Base-by-base conservation (phyloP, 805 yeast species). In the Cyberlindnera japonica region DNA sequence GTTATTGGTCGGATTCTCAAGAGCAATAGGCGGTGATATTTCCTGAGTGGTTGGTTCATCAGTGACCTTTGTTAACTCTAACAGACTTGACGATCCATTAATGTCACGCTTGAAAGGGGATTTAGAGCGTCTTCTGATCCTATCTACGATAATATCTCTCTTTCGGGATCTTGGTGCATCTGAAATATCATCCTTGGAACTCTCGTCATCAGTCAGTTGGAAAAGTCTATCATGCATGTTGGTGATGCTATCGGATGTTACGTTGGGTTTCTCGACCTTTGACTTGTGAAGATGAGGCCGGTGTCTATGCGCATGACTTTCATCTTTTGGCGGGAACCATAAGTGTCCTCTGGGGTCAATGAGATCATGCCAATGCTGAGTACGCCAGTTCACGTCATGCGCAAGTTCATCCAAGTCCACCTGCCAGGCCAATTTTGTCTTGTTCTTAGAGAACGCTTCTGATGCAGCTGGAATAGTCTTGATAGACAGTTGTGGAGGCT, bases 401-500 rank as follows among this genome's bases (percentile, higher is more conserved):
- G 74, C 58, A 22, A 71, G 59, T 53, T 83, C 93, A 43, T 73
- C 67, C 36, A 79, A 53, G 39, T 79, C 83, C 5, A 83, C 69
- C 37, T 82, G 79, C 90, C 90, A 83, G 6, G 71, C 62, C 54
- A 76, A 59, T 42, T 69, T 70, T 58, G 69, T 66, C 17, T 63
- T 64, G 19, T 67, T 65, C 28, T 59, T 63, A 41, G 79, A 74
- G 50, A 83, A 81, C 2, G 76, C 81, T 44, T 78, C 72, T 6
- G 85, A 80, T 3, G 88, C 80, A n/a, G 76, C 59, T 12, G 85
- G 84, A 6, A 79, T 58, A 8, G 73, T 67, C 40, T 72, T 69
- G 21, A 72, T 59, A 1, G 71, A 59, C 11, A 74, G 53, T 28
- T 71, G 67, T 3, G 76, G 71, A 25, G 65, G 63, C 41, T 74